Percentiles rank a stretch among this genome's conserved stretches.
These are phyloP conservation scores for Fulvia fulva DNA, from an alignment of 2,329 filamentous ascomycete species.

Conservation along the genomic window DNA sequence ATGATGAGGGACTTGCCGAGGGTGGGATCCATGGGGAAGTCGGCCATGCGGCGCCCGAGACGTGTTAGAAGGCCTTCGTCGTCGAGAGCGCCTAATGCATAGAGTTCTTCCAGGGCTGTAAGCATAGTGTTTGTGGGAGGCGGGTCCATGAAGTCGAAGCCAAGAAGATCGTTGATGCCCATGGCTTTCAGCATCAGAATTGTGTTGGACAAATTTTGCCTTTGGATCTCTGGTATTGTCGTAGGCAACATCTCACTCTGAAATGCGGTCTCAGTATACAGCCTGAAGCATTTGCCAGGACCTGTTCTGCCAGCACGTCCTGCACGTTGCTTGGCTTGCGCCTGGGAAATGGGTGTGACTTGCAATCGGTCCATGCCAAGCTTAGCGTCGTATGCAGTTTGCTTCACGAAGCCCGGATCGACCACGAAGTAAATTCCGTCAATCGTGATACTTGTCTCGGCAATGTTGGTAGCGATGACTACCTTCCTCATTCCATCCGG, in stretches of 20 bases:
- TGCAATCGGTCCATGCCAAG: slow-evolving; percentile 96
- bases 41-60: slow-evolving; percentile 92
- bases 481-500: slow-evolving; percentile 84
- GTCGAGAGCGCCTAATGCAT: slow-evolving; percentile 84
- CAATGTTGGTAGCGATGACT: slow-evolving; percentile 97
- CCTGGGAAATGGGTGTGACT: slow-evolving; percentile 93
- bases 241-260: slow-evolving; percentile 97
- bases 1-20: slow-evolving; percentile 87
- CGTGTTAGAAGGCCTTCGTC: slow-evolving; percentile 92
- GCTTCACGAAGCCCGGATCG: slow-evolving; percentile 95
- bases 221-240: slow-evolving; percentile 92
- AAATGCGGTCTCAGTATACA: slow-evolving; percentile 94
- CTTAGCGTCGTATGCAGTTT: slow-evolving; percentile 95
- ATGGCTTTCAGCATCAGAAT: slow-evolving; percentile 98
- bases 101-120: slow-evolving; percentile 90
- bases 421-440: slow-evolving; percentile 97
- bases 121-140: slow-evolving; percentile 97
- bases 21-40: slow-evolving; percentile 95
- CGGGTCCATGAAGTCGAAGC: slow-evolving; percentile 99
- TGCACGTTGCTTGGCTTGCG: slow-evolving; percentile 90
- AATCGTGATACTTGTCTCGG: slow-evolving; percentile 95
- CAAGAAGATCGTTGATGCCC: slow-evolving; percentile 95
- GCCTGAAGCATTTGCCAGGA: slow-evolving; percentile 89
- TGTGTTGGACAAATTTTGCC: slow-evolving; percentile 85
- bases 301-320: slow-evolving; percentile 91